phyloP scores from a whole-genome alignment of 805 yeast genomes.

The Suhomyces emberorum region DNA sequence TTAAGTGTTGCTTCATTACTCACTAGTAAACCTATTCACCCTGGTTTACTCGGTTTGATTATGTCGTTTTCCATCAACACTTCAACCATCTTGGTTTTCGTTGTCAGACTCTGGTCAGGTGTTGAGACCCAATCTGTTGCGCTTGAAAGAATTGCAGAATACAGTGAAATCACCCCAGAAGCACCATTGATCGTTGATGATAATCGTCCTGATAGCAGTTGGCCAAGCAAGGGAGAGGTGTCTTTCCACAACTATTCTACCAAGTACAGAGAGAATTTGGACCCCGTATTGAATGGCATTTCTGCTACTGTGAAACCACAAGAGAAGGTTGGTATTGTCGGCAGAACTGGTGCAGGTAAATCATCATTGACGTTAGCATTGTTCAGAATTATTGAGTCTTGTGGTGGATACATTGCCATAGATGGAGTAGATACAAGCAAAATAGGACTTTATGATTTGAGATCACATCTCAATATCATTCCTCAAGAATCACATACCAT shows the following conservation, averaged over 20 bases:
- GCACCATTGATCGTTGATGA: conserved; percentile 40
- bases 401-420: conserved; percentile 64
- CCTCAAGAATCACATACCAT: conserved; percentile 95
- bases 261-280: conserved; percentile 77
- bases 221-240: conserved; percentile 76
- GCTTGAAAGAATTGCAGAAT: conserved; percentile 66
- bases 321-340: conserved; percentile 93
- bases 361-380: conserved; percentile 80
- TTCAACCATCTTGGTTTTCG: conserved; percentile 50
- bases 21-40: conserved; percentile 41
- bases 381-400: conserved; percentile 80
- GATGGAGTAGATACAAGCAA: conserved; percentile 65
- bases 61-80: conserved; percentile 62
- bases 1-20: conserved; percentile 41
- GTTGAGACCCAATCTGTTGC: conserved; percentile 63
- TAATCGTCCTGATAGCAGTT: conserved; percentile 41
- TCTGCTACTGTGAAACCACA: conserved; percentile 59
- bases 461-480: conserved; percentile 76
- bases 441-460: conserved; percentile 74
- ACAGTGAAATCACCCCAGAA: conserved; percentile 46
- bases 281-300: conserved; percentile 70
- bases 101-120: conserved; percentile 60
- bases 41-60: conserved; percentile 63
- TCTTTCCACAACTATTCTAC: conserved; percentile 74
- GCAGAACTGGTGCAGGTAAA: conserved; percentile 76